Conservation (phyloP, 1,284 basidiomycete genomes). For the Retiboletus fuscus region DNA sequence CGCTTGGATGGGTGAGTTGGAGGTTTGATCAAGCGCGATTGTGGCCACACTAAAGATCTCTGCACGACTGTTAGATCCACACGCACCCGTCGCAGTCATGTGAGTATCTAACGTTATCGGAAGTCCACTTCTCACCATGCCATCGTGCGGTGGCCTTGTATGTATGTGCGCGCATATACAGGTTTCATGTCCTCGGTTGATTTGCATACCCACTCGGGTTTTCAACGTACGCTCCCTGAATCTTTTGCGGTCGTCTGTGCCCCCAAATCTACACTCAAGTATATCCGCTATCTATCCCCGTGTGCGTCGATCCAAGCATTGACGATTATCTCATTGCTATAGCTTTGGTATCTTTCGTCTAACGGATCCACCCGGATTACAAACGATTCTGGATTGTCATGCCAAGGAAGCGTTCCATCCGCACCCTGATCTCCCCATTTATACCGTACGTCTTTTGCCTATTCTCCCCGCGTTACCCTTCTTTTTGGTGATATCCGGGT, state of each 20-base stretch:
- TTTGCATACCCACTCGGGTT: constrained; percentile 88
- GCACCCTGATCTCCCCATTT: constrained; percentile 82
- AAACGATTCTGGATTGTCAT: constrained; percentile 74
- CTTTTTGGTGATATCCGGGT: no score
- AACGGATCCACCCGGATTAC: constrained; percentile 85
- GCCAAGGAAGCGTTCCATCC: constrained; percentile 85
- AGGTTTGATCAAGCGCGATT: neutral
- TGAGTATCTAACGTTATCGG: constrained; percentile 49
- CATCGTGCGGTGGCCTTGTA: constrained; percentile 5
- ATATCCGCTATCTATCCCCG: constrained; percentile 37
- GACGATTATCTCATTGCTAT: neutral
- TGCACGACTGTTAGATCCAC: constrained; percentile 73
- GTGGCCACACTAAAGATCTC: constrained; percentile 15
- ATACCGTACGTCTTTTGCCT: constrained; percentile 67
- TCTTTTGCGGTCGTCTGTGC: constrained; percentile 93
- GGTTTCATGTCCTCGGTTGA: constrained; percentile 92
- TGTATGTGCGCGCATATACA: constrained; percentile 38
- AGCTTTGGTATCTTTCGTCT: constrained; percentile 90
- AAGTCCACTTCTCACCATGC: constrained; percentile 19
- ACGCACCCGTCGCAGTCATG: constrained; percentile 92
- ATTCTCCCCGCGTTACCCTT: neutral
- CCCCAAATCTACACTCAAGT: constrained; percentile 82
- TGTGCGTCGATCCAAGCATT: neutral
- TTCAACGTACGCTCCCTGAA: constrained; percentile 89
- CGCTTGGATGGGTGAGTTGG: constrained; percentile 85